Base-by-base conservation (phyloP, 441 rosid species). In the Populus hybrid region DNA sequence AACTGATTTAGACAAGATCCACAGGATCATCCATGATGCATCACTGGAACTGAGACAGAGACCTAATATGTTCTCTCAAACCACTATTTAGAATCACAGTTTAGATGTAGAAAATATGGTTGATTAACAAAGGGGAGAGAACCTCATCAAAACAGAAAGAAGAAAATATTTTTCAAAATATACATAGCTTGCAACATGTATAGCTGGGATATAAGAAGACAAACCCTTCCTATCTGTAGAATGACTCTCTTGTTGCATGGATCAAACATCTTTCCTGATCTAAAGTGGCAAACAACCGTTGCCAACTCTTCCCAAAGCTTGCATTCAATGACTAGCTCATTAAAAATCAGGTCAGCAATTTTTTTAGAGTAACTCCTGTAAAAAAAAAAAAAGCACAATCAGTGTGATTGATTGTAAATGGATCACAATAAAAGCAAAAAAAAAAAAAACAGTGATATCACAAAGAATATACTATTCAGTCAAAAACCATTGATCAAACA, bases 291-390 rank as follows among this genome's bases (percentile, higher is more conserved):
- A 83, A 68, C 67, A 70, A 90, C 70, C 69, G 88, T 79, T 70
- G 89, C 89, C 74, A 87, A 84, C 77, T 89, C 92, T 81, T 89
- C 89, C 89, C 93, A 86, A 72, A 92, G 81, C 81, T 91, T 89
- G 85, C 91, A 89, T 73, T 91, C 94, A 73, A 92, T 79, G 82
- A 82, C 76, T 30, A 84, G 80, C 67, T 85, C 89, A 75, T 85
- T 82, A 75, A 95, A 83, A 71, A 85, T 79, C 84, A 95, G 81
- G 81, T 84, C 83, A 30, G 94, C 88, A 76, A 87, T 83, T 69
- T 86, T 89, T 84, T 84, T 81, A 79, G 85, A 71, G 59, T 85
- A 86, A 75, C 75, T 82, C 86, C 99, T 95, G 85, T 69, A 66
- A 14, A 61, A 9, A 46, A 32, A 30, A 42, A 10, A 42, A 12